Evolutionary conservation across 2,329 filamentous ascomycete species (phyloP).

Genomic region (Ciborinia camelliae): DNA sequence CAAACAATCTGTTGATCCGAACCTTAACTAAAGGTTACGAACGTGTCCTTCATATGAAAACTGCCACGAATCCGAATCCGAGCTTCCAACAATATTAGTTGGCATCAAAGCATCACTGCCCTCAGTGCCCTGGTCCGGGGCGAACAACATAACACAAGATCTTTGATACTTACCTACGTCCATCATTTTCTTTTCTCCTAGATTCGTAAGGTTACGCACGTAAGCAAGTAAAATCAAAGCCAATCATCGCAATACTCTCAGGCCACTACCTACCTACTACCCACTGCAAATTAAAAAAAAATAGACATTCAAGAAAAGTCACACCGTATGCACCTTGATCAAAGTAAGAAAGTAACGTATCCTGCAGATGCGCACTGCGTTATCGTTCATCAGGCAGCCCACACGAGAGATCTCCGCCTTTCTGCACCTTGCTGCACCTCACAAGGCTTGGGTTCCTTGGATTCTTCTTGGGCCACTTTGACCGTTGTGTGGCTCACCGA

Average conservation of each 20-base stretch:
- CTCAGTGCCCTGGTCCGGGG: no score
- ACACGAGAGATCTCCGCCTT: conserved; percentile 14
- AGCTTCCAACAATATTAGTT: neutral
- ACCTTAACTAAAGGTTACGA: no score
- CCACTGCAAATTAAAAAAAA: neutral
- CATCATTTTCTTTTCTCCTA: neutral
- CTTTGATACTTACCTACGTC: neutral
- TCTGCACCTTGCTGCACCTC: conserved; percentile 17
- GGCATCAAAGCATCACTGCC: no score
- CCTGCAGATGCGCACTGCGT: no score
- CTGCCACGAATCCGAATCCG: conserved; percentile 14
- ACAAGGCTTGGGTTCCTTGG: neutral
- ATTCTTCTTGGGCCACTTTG: neutral
- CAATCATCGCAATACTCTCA: neutral
- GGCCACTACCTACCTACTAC: neutral
- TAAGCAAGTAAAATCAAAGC: neutral
- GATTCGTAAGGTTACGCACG: neutral
- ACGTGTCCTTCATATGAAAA: conserved; percentile 12
- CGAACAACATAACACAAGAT: no score
- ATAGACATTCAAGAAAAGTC: neutral
- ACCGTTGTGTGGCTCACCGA: conserved; percentile 7
- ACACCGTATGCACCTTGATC: neutral
- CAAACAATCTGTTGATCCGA: neutral
- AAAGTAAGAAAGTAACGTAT: conserved; percentile 3
- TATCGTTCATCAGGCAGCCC: conserved; percentile 10